A percentile compares a stretch with the other conserved stretches of the same genome.
Conservation (phyloP, 805 yeast genomes). For the Maudiozyma pseudohumilis region DNA sequence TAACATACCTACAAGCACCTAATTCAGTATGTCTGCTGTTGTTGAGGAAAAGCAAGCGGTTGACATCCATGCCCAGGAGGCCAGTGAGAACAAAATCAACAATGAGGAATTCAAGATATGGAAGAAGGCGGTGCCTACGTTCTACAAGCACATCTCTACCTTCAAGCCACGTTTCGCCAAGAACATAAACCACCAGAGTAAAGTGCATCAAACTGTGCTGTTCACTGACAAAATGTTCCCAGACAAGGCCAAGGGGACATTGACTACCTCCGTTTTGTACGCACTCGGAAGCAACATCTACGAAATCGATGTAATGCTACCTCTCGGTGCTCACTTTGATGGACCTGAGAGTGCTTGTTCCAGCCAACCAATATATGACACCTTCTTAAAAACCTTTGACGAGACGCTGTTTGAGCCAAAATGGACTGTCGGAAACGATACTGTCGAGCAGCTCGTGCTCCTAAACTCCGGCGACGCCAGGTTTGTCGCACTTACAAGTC, state of each 20-base stretch:
- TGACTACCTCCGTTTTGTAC: conserved; percentile 19
- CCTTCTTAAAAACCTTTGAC: conserved; percentile 4
- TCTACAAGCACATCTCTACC: conserved; percentile 39
- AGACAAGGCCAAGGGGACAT: conserved; percentile 21
- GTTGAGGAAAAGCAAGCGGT: not conserved
- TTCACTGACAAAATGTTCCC: conserved; percentile 21
- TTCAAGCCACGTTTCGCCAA: conserved; percentile 30
- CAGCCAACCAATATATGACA: conserved; percentile 32
- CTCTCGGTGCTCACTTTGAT: conserved; percentile 17
- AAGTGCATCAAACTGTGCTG: conserved; percentile 16
- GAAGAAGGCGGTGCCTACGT: conserved; percentile 75
- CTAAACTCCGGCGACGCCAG: conserved; percentile 22
- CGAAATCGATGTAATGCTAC: conserved; percentile 22
- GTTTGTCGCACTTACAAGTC: conserved; percentile 20
- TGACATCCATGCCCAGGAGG: conserved; percentile 1
- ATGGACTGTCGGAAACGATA: conserved; percentile 24
- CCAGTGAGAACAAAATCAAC: conserved; percentile 35
- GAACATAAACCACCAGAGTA: conserved; percentile 10
- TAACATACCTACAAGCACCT: no score
- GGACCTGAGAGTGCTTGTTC: not conserved
- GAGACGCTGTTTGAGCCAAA: conserved; percentile 13
- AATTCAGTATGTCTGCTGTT: not conserved
- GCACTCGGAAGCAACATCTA: conserved; percentile 23
- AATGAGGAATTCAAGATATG: conserved; percentile 74
- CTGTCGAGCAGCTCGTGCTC: conserved; percentile 15